Percentiles rank a stretch among this genome's conserved stretches.
These are phyloP conservation scores for Adansonia gregorii DNA, from an alignment of 441 rosid species.

Conservation along the genomic window DNA sequence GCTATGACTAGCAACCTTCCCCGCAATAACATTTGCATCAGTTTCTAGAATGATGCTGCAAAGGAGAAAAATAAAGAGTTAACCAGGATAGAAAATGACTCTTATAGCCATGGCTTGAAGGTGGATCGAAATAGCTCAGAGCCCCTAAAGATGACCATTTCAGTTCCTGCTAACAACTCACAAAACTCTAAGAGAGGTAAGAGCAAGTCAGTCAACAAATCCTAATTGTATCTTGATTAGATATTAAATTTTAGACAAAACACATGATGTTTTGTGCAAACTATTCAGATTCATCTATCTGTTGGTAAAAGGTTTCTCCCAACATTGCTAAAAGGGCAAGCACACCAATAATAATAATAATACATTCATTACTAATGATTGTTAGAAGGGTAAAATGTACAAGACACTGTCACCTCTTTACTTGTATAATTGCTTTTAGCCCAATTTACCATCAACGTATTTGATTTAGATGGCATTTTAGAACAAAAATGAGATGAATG, in stretches of 20 bases:
- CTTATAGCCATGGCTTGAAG: background rate
- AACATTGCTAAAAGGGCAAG: constrained; percentile 5
- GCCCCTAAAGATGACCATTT: background rate
- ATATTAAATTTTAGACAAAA: background rate
- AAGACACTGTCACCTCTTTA: background rate
- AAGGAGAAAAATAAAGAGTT: background rate
- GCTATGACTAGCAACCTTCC: constrained; percentile 82
- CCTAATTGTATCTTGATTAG: background rate
- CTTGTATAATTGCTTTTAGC: constrained; percentile 5
- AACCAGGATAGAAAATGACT: background rate
- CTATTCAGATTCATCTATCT: background rate
- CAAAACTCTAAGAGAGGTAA: constrained; percentile 3
- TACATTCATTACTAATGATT: background rate
- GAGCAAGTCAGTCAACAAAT: background rate
- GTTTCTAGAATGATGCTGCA: constrained; percentile 85
- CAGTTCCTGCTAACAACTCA: background rate
- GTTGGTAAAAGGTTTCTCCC: background rate
- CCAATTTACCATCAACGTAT: background rate
- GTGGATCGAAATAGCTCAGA: background rate
- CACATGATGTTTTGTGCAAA: background rate
- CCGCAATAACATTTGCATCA: constrained; percentile 79
- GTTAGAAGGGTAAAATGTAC: background rate
- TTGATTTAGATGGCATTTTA: background rate
- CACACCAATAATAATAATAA: background rate
- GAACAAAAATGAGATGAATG: background rate